Evolutionary conservation across 176 grass and related monocot species (phyloP).

Genomic region (Neostapfia colusana): DNA sequence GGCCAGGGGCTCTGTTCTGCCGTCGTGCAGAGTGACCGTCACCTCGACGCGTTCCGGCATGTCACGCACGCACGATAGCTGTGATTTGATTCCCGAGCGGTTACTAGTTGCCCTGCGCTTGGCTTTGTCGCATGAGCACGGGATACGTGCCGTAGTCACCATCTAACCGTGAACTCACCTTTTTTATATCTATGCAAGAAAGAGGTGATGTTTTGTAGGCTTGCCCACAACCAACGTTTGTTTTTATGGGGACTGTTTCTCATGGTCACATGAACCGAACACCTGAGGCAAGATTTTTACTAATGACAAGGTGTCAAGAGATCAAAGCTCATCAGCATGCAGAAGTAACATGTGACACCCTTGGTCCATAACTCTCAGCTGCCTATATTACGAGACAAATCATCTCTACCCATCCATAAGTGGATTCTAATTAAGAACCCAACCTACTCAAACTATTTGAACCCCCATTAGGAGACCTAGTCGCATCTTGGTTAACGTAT

Average conservation of each 20-base stretch:
- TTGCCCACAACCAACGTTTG: neutral
- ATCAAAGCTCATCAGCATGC: neutral
- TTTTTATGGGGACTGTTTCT: neutral
- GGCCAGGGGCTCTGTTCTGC: neutral
- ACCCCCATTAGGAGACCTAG: too few relatives aligned
- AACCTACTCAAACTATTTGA: too few relatives aligned
- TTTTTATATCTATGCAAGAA: neutral
- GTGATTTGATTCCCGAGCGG: neutral
- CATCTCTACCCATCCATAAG: too few relatives aligned
- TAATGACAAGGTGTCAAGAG: neutral
- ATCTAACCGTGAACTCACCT: neutral
- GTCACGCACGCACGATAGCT: conserved; percentile 21
- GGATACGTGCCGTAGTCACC: neutral
- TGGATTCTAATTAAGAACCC: too few relatives aligned
- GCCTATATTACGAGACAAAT: too few relatives aligned
- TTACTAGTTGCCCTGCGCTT: neutral
- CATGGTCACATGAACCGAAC: neutral
- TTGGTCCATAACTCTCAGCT: too few relatives aligned
- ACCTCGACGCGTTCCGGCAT: conserved; percentile 20
- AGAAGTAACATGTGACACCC: too few relatives aligned
- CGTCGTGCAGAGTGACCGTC: neutral
- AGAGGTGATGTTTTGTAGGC: neutral
- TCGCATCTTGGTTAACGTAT: neutral
- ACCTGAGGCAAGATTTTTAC: too few relatives aligned
- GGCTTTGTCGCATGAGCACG: neutral